A percentile compares a stretch with the other conserved stretches of the same genome.
Evolutionary conservation across 352 stramenopile genomes (phyloP).

Genomic region (Phytopythium boreale): DNA sequence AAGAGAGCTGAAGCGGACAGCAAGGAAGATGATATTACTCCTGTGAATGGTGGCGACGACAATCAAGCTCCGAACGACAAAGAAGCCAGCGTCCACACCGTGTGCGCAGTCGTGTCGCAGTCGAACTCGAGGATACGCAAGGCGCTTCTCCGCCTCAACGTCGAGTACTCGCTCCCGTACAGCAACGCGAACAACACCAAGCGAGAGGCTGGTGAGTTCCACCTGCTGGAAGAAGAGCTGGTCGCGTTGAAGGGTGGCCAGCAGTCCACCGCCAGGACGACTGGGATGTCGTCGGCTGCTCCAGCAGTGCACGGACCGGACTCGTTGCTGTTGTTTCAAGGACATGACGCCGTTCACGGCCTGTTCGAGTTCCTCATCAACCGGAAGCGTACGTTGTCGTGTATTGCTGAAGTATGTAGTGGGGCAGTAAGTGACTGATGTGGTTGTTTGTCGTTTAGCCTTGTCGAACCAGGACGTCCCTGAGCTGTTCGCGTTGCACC

Average conservation of each 20-base stretch:
- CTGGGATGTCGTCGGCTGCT: constrained; percentile 9
- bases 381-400: constrained; percentile 51
- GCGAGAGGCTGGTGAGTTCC: constrained; percentile 40
- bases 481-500: constrained; percentile 45
- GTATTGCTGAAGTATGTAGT: not conserved
- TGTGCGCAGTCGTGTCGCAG: constrained; percentile 65
- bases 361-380: constrained; percentile 82
- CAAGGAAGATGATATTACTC: not conserved
- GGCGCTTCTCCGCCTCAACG: constrained; percentile 54
- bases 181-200: constrained; percentile 35
- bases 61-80: not conserved
- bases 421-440: not conserved
- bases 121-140: constrained; percentile 65
- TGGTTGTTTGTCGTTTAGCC: constrained; percentile 23
- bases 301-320: constrained; percentile 46
- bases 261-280: constrained; percentile 14
- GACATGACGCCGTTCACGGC: constrained; percentile 59
- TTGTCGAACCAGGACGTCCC: constrained; percentile 75
- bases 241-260: constrained; percentile 16
- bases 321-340: constrained; percentile 62
- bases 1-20: constrained; percentile 16
- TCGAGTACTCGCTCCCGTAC: constrained; percentile 59
- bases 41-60: not conserved
- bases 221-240: constrained; percentile 46
- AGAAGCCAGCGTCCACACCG: not conserved